phyloP scores from a whole-genome alignment of 179 eudicot species.

The Drosera spatulata region DNA sequence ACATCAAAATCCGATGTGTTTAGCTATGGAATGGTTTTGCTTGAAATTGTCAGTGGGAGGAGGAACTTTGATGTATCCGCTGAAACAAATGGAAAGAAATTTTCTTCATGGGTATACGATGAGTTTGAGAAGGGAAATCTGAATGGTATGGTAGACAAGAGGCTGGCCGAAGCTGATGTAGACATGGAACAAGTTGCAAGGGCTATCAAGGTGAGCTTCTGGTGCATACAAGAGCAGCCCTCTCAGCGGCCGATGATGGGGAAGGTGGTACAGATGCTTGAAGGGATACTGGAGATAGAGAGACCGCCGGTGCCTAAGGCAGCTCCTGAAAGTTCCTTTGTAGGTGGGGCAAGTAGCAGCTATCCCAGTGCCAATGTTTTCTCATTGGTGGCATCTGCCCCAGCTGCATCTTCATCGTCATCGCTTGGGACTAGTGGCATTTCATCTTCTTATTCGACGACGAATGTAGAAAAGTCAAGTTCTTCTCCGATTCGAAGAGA shows the following conservation, averaged over 20 bases:
- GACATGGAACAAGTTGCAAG: slow-evolving; percentile 26
- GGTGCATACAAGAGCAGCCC: slow-evolving; percentile 62
- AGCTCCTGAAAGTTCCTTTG: too few species aligned
- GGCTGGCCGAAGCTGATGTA: slow-evolving; percentile 17
- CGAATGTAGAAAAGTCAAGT: too few species aligned
- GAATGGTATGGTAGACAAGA: slow-evolving; percentile 28
- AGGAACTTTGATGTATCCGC: slow-evolving; percentile 30
- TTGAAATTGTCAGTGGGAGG: slow-evolving; percentile 43
- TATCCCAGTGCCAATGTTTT: too few species aligned
- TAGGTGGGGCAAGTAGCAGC: too few species aligned
- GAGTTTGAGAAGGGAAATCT: slow-evolving; percentile 18
- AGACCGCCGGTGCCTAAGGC: slow-evolving; percentile 38
- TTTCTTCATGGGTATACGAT: slow-evolving; percentile 37
- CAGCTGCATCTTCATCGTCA: too few species aligned
- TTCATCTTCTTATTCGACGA: too few species aligned
- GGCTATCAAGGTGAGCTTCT: slow-evolving; percentile 40
- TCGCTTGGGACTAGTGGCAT: too few species aligned
- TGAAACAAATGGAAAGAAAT: slow-evolving; percentile 18
- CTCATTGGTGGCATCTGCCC: too few species aligned
- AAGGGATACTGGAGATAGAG: slow-evolving; percentile 43
- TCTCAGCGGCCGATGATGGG: slow-evolving; percentile 44
- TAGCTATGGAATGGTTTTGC: slow-evolving; percentile 56
- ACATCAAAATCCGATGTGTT: slow-evolving; percentile 64
- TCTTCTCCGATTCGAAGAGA: too few species aligned
- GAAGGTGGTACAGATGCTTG: slow-evolving; percentile 50